These are phyloP conservation scores for Zymoseptoria brevis DNA, from an alignment of 2,329 filamentous ascomycete species.

Conservation along the genomic window DNA sequence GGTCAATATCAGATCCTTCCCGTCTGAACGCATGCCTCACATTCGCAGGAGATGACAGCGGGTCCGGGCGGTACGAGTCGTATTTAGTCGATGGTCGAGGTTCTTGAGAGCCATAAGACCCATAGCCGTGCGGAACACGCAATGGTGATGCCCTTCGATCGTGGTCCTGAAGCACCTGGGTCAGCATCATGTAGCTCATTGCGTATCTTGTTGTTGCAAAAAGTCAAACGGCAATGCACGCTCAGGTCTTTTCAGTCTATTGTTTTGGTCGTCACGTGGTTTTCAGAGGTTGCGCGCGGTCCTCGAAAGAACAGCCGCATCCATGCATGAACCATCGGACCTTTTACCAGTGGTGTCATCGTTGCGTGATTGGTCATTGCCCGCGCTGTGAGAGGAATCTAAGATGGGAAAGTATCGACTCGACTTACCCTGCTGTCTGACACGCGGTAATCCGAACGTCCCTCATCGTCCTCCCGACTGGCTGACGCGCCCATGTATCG, in stretches of 20 bases:
- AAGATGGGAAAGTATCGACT: background rate
- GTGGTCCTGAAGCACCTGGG: background rate
- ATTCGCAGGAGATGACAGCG: background rate
- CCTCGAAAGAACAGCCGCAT: conserved; percentile 22
- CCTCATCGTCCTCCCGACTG: background rate
- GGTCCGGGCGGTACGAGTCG: background rate
- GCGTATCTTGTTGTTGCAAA: background rate
- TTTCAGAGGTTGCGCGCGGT: conserved; percentile 20
- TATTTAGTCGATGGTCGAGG: background rate
- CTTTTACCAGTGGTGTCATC: conserved; percentile 58
- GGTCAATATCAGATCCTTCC: background rate
- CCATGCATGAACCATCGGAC: conserved; percentile 49
- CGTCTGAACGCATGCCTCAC: background rate
- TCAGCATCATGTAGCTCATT: background rate
- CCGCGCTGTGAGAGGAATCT: background rate
- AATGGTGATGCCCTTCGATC: background rate
- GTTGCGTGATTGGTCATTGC: conserved; percentile 23
- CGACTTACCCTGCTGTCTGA: conserved; percentile 1
- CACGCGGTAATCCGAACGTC: background rate
- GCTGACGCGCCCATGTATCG: background rate
- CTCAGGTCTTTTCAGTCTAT: conserved; percentile 73
- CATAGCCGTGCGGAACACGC: background rate
- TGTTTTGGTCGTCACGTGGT: conserved; percentile 16
- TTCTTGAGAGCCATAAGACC: background rate
- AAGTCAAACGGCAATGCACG: background rate